Base-by-base conservation (phyloP, 2,329 filamentous ascomycete genomes). In the Myriosclerotinia scirpicola region DNA sequence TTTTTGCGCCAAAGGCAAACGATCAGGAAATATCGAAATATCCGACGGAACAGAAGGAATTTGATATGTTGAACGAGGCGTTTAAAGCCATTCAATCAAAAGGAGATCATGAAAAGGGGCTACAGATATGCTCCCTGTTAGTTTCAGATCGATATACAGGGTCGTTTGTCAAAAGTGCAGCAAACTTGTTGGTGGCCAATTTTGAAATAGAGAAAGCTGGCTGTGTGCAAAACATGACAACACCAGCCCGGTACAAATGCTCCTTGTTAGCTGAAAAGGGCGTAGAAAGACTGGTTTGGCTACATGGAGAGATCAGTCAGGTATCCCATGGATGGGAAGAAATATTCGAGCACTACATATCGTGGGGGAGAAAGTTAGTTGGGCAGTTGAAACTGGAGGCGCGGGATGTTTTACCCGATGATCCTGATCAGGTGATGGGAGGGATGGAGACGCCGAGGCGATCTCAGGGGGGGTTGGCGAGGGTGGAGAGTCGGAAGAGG, bases 121-220 rank as follows among this genome's bases (percentile, higher is more conserved):
- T 1, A 22, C 20, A 50, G 6, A 20, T 60, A 1, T 50, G 44
- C 50, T 38, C 20, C 7, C 5, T 3, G 8, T 50, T 60, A 9
- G 1, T 5, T 17, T 48, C 58, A 1, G n/a, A 50, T 22, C 46
- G 46, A 22, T 60, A 50, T 7, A 5, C 20, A 2, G 58, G 58
- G 15, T 60, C 58, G n/a, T 60, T 60, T 60, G 58, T 48, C 2
- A 60, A 60, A 8, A 50, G 58, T 36, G 44, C 42, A 4, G 58
- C 58, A 20, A 26, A 11, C 6, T 17, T 60, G 30, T 34, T 60
- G 44, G 0, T 3, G 5, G 44, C 58, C 1, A 60, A 8, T 26
- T 50, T 44, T 38, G 30, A 50, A 38, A 8, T 15, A 6, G 30
- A 22, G 3, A 60, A 3, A 12, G 30, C n/a, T 6, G 58, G 58